phyloP scores from a whole-genome alignment of 208 protist species.

The Lotmaria passim region DNA sequence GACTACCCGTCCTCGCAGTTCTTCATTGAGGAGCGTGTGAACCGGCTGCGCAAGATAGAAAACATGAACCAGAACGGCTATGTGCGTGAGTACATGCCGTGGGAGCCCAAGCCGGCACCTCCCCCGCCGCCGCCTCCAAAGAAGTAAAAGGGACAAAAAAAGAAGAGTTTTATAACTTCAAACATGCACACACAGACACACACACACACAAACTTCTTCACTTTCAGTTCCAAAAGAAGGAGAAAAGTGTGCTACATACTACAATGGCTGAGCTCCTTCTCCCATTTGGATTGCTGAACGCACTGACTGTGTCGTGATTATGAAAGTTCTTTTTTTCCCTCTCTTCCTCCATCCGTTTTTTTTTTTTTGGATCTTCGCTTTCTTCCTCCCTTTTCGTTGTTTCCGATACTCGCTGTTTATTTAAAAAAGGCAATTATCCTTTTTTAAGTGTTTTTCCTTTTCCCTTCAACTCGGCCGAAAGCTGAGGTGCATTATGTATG shows the following conservation, averaged over 20 bases:
- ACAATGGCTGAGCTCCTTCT: no score
- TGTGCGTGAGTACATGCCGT: slow-evolving; percentile 67
- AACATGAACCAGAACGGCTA: slow-evolving; percentile 77
- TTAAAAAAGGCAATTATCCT: no score
- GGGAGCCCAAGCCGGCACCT: slow-evolving; percentile 30
- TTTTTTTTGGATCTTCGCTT: slow-evolving; percentile 4
- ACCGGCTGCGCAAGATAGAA: slow-evolving; percentile 47
- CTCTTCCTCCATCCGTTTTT: slow-evolving; percentile 13
- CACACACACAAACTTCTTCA: no score
- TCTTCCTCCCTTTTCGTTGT: background rate
- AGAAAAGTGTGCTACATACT: no score
- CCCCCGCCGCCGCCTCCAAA: slow-evolving; percentile 29
- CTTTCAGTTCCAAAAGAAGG: no score
- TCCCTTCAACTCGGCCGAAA: background rate
- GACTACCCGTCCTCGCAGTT: slow-evolving; percentile 27
- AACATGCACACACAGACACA: no score
- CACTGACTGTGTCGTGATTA: background rate
- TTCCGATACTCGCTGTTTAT: no score
- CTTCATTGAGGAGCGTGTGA: slow-evolving; percentile 35
- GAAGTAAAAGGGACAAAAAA: slow-evolving; percentile 33
- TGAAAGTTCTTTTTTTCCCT: slow-evolving; percentile 27
- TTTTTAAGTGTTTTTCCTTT: background rate
- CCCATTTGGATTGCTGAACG: no score
- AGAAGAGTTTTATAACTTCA: background rate
- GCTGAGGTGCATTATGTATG: no score